Evolutionary conservation across 2,329 filamentous ascomycete genomes (phyloP), one percentile per base, ranked within the genome.

Genomic region (Tolypocladium endophyticum): DNA sequence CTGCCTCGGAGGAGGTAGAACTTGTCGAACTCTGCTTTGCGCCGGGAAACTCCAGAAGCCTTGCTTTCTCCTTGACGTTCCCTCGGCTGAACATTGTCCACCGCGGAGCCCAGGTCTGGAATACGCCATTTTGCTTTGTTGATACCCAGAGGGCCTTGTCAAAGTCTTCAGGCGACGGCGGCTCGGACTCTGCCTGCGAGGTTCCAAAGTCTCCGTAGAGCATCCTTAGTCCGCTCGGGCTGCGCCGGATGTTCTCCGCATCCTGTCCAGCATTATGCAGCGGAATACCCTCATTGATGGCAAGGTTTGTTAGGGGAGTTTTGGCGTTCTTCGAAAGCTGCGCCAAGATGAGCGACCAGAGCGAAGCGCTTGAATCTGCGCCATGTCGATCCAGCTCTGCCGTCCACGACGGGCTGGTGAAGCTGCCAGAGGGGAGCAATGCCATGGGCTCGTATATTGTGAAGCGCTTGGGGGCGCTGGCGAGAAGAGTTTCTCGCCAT

Each of bases 11-110:
- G 4, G 18, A 12, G 2, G 35, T 3, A 41, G 23, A n/a, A 14
- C 14, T 8, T 23, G n/a, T 14, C 33, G 18, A 20, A 12, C 6
- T 23, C n/a, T 25, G 30, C 16, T n/a, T 18, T 3, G 38, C 41
- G 55, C 59, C 6, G 12, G 61, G 39, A 64, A 86, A 86, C 0
- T 68, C 70, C 5, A 96, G 73, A 1, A 97, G 74, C 16, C 93
- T 79, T 0, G 88, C 86, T 71, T 97, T 97, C 74, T 97, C 93
- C 57, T 86, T 88, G 61, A 97, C 79, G 72, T 97, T 97, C 4
- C 93, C 92, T 1, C 92, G 83, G 63, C 88, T 92, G 72, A 97
- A 97, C 92, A 97, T 97, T 33, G 92, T 96, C 79, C 91, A 92
- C 0, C 87, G 75, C 18, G 93, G 93, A 1, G 92, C 89, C 92